phyloP scores from a whole-genome alignment of 768 basidiomycete species.

The Auricularia heimuer region DNA sequence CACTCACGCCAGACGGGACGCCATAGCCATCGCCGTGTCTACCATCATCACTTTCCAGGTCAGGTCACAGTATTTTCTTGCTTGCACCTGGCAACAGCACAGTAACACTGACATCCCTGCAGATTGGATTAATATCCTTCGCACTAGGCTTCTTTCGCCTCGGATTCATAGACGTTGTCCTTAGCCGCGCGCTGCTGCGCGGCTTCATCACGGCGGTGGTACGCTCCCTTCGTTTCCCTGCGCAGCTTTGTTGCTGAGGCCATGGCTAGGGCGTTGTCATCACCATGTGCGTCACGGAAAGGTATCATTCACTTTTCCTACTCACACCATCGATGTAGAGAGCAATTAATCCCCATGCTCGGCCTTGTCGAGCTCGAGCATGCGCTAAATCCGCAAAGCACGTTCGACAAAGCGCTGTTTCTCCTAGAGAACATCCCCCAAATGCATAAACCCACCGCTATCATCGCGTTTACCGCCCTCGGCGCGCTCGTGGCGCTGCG shows the following conservation, averaged over 20 bases:
- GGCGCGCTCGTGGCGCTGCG: conserved; percentile 53
- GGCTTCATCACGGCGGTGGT: conserved; percentile 78
- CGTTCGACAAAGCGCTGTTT: conserved; percentile 72
- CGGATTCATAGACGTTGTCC: conserved; percentile 88
- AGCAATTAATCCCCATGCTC: conserved; percentile 85
- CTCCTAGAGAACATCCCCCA: conserved; percentile 50
- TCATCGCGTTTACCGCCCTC: conserved; percentile 67
- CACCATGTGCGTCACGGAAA: conserved; percentile 46
- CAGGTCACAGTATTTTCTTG: conserved; percentile 26
- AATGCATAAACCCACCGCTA: conserved; percentile 55
- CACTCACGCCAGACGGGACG: conserved; percentile 33
- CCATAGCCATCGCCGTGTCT: conserved; percentile 55
- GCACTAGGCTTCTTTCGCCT: conserved; percentile 78
- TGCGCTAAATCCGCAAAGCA: conserved; percentile 48
- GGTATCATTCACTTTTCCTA: neutral
- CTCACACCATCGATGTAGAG: conserved; percentile 29
- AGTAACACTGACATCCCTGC: neutral
- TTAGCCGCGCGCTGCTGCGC: conserved; percentile 77
- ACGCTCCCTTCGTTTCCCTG: conserved; percentile 2
- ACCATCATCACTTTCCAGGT: conserved; percentile 74
- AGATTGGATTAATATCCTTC: conserved; percentile 82
- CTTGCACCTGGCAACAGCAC: neutral
- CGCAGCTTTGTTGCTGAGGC: conserved; percentile 1
- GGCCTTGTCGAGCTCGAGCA: conserved; percentile 56
- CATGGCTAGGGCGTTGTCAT: conserved; percentile 58